phyloP scores from a whole-genome alignment of 129 eudicot species.

The Deinandra increscens region DNA sequence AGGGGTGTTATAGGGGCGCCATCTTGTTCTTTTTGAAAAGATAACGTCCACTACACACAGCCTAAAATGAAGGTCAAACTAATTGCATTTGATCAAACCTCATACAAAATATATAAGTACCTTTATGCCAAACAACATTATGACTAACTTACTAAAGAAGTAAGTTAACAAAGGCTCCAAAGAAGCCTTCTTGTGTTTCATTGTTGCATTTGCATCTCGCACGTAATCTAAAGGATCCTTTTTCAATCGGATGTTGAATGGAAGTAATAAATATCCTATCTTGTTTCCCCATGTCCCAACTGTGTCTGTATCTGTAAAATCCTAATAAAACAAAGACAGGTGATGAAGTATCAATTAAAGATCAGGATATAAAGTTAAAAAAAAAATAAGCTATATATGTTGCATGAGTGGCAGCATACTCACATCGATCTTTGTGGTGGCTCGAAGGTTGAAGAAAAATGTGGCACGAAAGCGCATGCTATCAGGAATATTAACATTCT shows the following conservation, averaged over 20 bases:
- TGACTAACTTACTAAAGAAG: conserved; percentile 8
- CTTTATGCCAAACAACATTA: conserved; percentile 40
- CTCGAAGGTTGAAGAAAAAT: conserved; percentile 32
- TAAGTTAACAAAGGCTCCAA: conserved; percentile 32
- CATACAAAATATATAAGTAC: background rate
- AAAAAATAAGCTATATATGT: too few relatives aligned
- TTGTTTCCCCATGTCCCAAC: conserved; percentile 36
- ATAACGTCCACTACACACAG: too few relatives aligned
- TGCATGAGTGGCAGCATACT: conserved; percentile 10
- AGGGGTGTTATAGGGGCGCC: too few relatives aligned
- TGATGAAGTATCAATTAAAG: background rate
- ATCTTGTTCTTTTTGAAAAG: too few relatives aligned
- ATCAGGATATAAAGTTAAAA: too few relatives aligned
- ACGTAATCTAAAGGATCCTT: conserved; percentile 37
- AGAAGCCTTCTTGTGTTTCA: conserved; percentile 35
- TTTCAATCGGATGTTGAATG: too few relatives aligned
- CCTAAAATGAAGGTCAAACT: too few relatives aligned
- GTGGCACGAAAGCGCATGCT: conserved; percentile 38
- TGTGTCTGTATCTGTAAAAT: conserved; percentile 15
- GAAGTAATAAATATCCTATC: conserved; percentile 33
- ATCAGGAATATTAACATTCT: background rate
- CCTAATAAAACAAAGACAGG: background rate
- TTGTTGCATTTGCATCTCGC: conserved; percentile 25
- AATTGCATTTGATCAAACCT: too few relatives aligned
- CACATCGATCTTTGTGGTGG: conserved; percentile 27